Evolutionary conservation across 2,329 filamentous ascomycete species (phyloP).

Genomic region (Coniochaeta ligniaria): DNA sequence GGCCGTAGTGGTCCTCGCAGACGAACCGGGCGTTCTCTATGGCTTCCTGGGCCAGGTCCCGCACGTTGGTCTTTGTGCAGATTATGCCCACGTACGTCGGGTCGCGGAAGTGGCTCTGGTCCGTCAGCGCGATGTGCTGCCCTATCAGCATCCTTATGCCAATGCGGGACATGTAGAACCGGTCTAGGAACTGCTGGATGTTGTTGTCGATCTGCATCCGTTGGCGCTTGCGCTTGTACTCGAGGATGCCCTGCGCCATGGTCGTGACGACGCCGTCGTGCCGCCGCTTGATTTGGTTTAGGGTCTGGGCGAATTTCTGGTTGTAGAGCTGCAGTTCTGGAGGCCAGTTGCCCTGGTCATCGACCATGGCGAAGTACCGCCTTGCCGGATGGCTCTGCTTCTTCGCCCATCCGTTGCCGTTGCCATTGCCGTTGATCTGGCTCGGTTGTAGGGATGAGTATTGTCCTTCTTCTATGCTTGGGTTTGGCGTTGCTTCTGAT

Average conservation of each 20-base stretch:
- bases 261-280: slow-evolving; percentile 98
- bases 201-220: slow-evolving; percentile 97
- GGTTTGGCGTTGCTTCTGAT: slow-evolving; percentile 80
- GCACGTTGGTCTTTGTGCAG: slow-evolving; percentile 96
- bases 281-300: slow-evolving; percentile 90
- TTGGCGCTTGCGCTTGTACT: slow-evolving; percentile 95
- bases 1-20: slow-evolving; percentile 95
- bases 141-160: slow-evolving; percentile 99
- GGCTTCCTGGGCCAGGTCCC: slow-evolving; percentile 89
- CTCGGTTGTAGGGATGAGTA: slow-evolving; percentile 37
- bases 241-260: slow-evolving; percentile 93
- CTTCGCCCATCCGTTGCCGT: slow-evolving; percentile 30
- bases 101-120: slow-evolving; percentile 83
- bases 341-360: slow-evolving; percentile 85
- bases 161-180: slow-evolving; percentile 99
- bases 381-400: slow-evolving; percentile 46
- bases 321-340: slow-evolving; percentile 94
- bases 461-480: slow-evolving; percentile 78
- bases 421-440: slow-evolving; percentile 39
- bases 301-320: slow-evolving; percentile 75
- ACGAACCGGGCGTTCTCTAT: slow-evolving; percentile 99
- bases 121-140: slow-evolving; percentile 93
- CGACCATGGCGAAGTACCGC: slow-evolving; percentile 87
- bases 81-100: slow-evolving; percentile 97
- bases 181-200: slow-evolving; percentile 94